Evolutionary conservation across 148 eudicot species (phyloP).

Genomic region (Rhododendron williamsianum): DNA sequence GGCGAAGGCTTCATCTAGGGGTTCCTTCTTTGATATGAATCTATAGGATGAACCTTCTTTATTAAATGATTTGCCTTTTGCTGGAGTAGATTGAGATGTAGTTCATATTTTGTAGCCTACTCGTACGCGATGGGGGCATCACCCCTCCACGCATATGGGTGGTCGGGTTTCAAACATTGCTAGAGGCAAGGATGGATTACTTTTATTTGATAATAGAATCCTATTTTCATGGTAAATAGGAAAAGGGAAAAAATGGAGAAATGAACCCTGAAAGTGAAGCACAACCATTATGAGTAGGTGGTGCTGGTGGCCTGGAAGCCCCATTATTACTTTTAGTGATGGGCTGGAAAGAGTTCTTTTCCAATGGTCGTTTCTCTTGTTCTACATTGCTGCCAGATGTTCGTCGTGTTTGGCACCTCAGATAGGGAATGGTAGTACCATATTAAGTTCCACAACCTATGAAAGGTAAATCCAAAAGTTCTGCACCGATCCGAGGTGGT

Average conservation of each 20-base stretch:
- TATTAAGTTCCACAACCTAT: background rate
- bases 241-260: background rate
- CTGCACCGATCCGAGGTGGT: background rate
- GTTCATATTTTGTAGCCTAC: background rate
- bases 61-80: background rate
- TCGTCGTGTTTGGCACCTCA: background rate
- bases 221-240: background rate
- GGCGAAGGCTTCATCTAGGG: background rate
- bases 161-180: background rate
- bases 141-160: background rate
- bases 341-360: background rate
- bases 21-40: background rate
- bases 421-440: background rate
- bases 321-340: background rate
- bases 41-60: background rate
- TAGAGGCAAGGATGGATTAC: background rate
- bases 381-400: background rate
- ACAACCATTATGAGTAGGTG: background rate
- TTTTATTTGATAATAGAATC: background rate
- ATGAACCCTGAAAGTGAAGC: background rate
- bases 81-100: background rate
- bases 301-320: background rate
- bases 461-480: background rate
- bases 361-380: background rate
- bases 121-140: background rate